Evolutionary conservation across 208 protist genomes (phyloP).

Genomic region (Trypanosoma melophagium): DNA sequence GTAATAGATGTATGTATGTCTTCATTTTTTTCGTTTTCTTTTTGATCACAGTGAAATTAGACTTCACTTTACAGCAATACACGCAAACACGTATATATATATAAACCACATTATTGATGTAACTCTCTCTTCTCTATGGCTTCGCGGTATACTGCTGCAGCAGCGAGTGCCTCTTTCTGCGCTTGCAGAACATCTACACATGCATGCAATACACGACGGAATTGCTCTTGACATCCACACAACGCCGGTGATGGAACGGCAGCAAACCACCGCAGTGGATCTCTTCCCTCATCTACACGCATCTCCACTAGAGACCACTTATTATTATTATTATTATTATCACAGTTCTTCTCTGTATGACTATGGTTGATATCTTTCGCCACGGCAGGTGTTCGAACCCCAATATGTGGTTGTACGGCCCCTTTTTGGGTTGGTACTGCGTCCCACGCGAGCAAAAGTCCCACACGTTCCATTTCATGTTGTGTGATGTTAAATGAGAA

Average conservation of each 20-base stretch:
- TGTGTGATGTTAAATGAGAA: slow-evolving; percentile 49
- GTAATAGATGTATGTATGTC: no score
- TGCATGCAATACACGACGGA: slow-evolving; percentile 37
- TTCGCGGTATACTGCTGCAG: slow-evolving; percentile 15
- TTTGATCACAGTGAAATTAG: no score
- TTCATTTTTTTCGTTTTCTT: no score
- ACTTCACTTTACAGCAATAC: no score
- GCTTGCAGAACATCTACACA: slow-evolving; percentile 41
- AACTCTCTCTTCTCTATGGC: neutral
- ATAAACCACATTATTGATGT: neutral
- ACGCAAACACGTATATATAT: slow-evolving; percentile 1
- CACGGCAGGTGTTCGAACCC: slow-evolving; percentile 5
- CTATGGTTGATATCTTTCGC: neutral
- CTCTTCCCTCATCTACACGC: neutral
- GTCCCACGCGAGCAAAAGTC: slow-evolving; percentile 46
- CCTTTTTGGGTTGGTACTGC: slow-evolving; percentile 40
- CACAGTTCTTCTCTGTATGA: neutral
- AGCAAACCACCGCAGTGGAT: slow-evolving; percentile 28
- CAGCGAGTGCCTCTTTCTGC: slow-evolving; percentile 40
- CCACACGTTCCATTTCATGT: slow-evolving; percentile 50
- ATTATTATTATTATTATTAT: neutral
- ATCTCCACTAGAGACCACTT: slow-evolving; percentile 5
- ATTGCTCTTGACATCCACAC: slow-evolving; percentile 44
- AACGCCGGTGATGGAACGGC: slow-evolving; percentile 29
- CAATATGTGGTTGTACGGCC: slow-evolving; percentile 29